Evolutionary conservation across 768 basidiomycete genomes (phyloP).

Genomic region (Mycena amicta): DNA sequence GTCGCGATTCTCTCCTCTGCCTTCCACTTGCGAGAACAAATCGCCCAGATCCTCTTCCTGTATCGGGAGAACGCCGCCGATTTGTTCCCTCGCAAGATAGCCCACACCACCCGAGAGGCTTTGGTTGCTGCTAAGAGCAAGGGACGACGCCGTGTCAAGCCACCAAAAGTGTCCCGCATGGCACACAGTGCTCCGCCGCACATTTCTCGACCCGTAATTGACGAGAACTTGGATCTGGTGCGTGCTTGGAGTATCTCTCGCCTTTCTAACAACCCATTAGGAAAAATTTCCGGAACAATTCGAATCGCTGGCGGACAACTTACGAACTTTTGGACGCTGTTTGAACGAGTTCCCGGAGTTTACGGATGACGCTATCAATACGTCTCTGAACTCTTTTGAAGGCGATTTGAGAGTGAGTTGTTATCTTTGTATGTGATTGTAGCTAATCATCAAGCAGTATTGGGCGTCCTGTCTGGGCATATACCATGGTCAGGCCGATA

Average conservation of each 20-base stretch:
- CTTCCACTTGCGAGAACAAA: slow-evolving; percentile 68
- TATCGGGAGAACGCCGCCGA: slow-evolving; percentile 78
- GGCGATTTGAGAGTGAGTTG: slow-evolving; percentile 63
- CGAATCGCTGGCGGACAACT: slow-evolving; percentile 61
- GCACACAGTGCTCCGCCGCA: slow-evolving; percentile 46
- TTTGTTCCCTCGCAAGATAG: slow-evolving; percentile 70
- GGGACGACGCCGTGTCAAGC: slow-evolving; percentile 33
- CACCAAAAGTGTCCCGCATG: slow-evolving; percentile 30
- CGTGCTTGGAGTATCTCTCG: too few species aligned
- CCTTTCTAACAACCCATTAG: slow-evolving; percentile 28
- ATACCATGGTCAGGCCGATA: slow-evolving; percentile 63
- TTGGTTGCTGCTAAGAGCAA: slow-evolving; percentile 30
- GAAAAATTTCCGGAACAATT: slow-evolving; percentile 71
- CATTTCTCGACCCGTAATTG: slow-evolving; percentile 53
- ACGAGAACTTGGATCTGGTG: slow-evolving; percentile 54
- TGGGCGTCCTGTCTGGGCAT: slow-evolving; percentile 74
- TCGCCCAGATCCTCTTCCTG: slow-evolving; percentile 68
- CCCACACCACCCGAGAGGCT: slow-evolving; percentile 43
- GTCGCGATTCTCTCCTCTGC: slow-evolving; percentile 77
- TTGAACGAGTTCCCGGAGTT: slow-evolving; percentile 82
- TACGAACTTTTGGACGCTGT: slow-evolving; percentile 68
- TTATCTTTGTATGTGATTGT: background rate
- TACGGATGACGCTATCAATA: slow-evolving; percentile 70
- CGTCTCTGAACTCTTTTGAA: slow-evolving; percentile 67
- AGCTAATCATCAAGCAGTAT: slow-evolving; percentile 45